Conservation (phyloP, 805 yeast species). For the Barnettozyma sucrosica region DNA sequence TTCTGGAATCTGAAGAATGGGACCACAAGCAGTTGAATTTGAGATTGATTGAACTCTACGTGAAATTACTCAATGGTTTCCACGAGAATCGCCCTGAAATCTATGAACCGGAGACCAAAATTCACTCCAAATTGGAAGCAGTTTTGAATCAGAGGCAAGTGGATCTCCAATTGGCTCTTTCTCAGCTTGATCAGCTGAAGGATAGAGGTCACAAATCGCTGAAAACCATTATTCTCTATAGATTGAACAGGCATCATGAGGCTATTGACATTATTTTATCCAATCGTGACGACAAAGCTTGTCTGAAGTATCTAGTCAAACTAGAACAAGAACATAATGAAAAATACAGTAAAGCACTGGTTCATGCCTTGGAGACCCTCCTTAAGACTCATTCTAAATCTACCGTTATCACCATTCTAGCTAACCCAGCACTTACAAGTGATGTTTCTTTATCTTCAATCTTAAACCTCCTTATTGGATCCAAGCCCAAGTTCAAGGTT, state of each 20-base stretch:
- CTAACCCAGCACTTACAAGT: neutral
- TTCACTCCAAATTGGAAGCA: slow-evolving; percentile 30
- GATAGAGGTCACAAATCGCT: slow-evolving; percentile 16
- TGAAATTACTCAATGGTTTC: slow-evolving; percentile 26
- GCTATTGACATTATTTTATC: slow-evolving; percentile 58
- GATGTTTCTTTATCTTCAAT: slow-evolving; percentile 8
- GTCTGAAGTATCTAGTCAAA: slow-evolving; percentile 54
- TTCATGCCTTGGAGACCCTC: neutral
- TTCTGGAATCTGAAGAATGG: slow-evolving; percentile 40
- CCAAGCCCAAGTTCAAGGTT: neutral
- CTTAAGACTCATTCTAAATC: neutral
- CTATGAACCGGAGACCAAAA: neutral
- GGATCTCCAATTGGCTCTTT: neutral
- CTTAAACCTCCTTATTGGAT: slow-evolving; percentile 2
- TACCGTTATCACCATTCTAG: neutral
- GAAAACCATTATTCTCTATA: slow-evolving; percentile 51
- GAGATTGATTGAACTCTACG: slow-evolving; percentile 39
- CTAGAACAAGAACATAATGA: slow-evolving; percentile 30
- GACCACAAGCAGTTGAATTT: slow-evolving; percentile 37
- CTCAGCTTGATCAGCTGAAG: neutral
- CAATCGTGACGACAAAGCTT: slow-evolving; percentile 49
- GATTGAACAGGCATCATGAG: slow-evolving; percentile 53
- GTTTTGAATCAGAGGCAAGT: slow-evolving; percentile 27
- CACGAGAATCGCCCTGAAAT: neutral
- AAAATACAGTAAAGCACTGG: neutral